Percentiles rank a stretch among this genome's conserved stretches.
phyloP scores from a whole-genome alignment of 108 stramenopile genomes.

The Nitzschia sp. region DNA sequence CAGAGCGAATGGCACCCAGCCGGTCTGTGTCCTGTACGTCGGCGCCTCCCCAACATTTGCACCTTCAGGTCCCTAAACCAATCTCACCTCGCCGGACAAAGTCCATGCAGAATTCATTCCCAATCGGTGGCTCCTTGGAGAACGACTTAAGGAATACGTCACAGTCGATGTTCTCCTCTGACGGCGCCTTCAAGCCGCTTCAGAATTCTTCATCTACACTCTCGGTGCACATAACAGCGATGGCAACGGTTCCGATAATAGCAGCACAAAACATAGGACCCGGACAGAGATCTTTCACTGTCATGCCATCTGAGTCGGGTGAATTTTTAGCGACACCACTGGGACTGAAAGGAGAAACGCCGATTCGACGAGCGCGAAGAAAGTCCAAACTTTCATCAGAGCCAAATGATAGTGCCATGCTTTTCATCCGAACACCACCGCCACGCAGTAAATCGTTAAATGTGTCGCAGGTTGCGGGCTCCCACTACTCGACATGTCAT shows the following conservation, averaged over 20 bases:
- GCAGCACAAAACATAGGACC: too few relatives aligned
- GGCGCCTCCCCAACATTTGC: background rate
- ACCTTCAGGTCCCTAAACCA: constrained; percentile 9
- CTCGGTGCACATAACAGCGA: background rate
- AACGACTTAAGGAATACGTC: background rate
- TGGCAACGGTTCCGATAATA: too few relatives aligned
- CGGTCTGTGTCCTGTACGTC: constrained; percentile 1
- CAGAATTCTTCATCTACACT: constrained; percentile 5
- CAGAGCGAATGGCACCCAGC: background rate
- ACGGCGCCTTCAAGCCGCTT: background rate
- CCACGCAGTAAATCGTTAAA: background rate
- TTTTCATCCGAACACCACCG: background rate
- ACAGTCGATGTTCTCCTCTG: background rate
- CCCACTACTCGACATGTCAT: too few relatives aligned
- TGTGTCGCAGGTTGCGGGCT: background rate
- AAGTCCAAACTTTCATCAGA: background rate
- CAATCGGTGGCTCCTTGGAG: background rate
- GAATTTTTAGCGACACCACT: background rate
- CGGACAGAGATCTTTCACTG: background rate
- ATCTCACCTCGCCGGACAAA: background rate
- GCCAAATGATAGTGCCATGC: background rate
- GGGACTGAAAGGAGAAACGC: background rate
- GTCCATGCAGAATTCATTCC: background rate
- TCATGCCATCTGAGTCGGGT: background rate
- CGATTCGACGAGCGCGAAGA: background rate